A percentile compares a stretch with the other conserved stretches of the same genome.
These are phyloP conservation scores for Triticum monococcum DNA, from an alignment of 176 grass and related monocot species.

Conservation along the genomic window DNA sequence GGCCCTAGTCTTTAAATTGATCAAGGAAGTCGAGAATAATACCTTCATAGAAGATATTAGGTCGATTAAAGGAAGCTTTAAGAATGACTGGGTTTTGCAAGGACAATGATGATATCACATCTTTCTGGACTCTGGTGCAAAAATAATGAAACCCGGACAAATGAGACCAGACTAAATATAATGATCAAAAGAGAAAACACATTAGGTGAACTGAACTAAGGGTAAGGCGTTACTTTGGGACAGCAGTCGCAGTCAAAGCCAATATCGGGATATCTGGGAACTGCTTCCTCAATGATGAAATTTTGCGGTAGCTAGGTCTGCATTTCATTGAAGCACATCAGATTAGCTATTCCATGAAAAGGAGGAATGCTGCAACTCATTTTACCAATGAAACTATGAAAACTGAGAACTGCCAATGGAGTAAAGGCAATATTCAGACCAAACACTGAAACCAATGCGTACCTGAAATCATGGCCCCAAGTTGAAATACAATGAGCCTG, in stretches of 20 bases:
- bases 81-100: constrained; percentile 79
- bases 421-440: background rate
- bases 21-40: background rate
- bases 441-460: constrained; percentile 9
- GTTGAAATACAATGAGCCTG: constrained; percentile 96
- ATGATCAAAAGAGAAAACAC: background rate
- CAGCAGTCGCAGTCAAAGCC: constrained; percentile 93
- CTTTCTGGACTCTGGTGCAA: constrained; percentile 65
- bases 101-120: constrained; percentile 79
- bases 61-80: constrained; percentile 88
- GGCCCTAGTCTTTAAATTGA: background rate
- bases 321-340: constrained; percentile 37
- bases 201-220: background rate
- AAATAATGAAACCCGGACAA: background rate
- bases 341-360: background rate
- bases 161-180: constrained; percentile 17
- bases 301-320: constrained; percentile 92
- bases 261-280: constrained; percentile 86
- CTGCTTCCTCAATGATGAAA: constrained; percentile 85
- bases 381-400: constrained; percentile 14
- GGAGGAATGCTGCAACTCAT: background rate
- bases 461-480: constrained; percentile 99
- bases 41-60: constrained; percentile 99
- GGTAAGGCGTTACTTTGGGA: constrained; percentile 61
- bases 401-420: constrained; percentile 2